phyloP scores from a whole-genome alignment of 1,284 basidiomycete genomes.

The Ganoderma sinense region DNA sequence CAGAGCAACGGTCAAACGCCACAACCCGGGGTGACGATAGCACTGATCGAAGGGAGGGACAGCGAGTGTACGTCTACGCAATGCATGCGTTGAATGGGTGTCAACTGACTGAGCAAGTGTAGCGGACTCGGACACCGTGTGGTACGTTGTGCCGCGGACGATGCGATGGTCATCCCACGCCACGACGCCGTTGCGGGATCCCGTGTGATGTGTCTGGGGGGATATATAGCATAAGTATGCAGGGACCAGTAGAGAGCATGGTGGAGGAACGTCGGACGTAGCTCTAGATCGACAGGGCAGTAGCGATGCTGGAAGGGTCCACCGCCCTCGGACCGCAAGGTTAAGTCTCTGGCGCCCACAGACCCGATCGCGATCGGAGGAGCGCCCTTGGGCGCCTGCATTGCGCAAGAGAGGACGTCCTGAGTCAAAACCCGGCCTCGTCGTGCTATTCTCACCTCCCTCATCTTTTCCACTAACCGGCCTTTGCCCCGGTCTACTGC shows the following conservation, averaged over 20 bases:
- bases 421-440: conserved; percentile 28
- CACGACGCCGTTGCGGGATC: not conserved
- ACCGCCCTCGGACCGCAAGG: not conserved
- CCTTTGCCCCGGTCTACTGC: conserved; percentile 10
- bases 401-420: conserved; percentile 3
- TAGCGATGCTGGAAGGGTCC: not conserved
- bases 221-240: not conserved
- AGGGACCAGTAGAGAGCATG: not conserved
- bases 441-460: conserved; percentile 16
- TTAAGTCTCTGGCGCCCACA: not conserved
- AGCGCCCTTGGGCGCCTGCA: conserved; percentile 7
- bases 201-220: not conserved
- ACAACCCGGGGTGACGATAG: not conserved
- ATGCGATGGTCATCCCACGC: not conserved
- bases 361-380: conserved; percentile 11
- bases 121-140: not conserved
- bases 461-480: conserved; percentile 8
- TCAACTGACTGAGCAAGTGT: conserved; percentile 1
- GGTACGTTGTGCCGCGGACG: not conserved
- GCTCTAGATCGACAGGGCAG: not conserved
- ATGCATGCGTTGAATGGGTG: conserved; percentile 1
- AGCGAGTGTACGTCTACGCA: not conserved
- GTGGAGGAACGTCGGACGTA: not conserved
- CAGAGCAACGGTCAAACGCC: not conserved
- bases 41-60: not conserved